Evolutionary conservation across 306 rosid species (phyloP).

Genomic region (Acacia melanoxylon): DNA sequence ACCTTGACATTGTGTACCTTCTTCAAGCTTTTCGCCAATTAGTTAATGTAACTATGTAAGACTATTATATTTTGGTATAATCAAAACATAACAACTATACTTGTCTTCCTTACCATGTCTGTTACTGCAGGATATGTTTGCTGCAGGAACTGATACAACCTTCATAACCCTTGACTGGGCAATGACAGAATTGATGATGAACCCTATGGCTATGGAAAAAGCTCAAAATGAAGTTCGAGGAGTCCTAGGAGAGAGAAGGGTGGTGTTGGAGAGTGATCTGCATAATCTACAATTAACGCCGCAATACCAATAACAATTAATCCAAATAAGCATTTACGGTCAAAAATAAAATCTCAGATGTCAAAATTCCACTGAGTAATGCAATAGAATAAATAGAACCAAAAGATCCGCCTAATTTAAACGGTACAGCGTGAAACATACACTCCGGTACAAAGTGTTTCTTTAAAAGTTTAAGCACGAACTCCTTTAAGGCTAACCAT

Average conservation of each 20-base stretch:
- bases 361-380: background rate
- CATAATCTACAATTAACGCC: conserved; percentile 40
- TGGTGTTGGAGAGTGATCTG: conserved; percentile 54
- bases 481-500: conserved; percentile 82
- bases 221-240: conserved; percentile 65
- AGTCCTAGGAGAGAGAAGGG: conserved; percentile 46
- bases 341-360: conserved; percentile 7
- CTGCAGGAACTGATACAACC: conserved; percentile 75
- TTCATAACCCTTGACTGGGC: conserved; percentile 71
- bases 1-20: too few species aligned
- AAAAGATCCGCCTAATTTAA: background rate
- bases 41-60: too few species aligned
- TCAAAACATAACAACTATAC: too few species aligned
- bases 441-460: background rate
- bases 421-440: background rate
- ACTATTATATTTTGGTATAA: too few species aligned
- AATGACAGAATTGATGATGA: conserved; percentile 65
- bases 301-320: too few species aligned
- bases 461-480: conserved; percentile 53
- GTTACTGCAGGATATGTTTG: conserved; percentile 69
- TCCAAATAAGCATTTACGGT: background rate
- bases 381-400: conserved; percentile 20
- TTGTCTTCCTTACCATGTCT: background rate
- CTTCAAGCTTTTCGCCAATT: too few species aligned
- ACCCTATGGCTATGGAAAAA: conserved; percentile 50